Base-by-base conservation (phyloP, 1,284 basidiomycete species). In the Malassezia nana region DNA sequence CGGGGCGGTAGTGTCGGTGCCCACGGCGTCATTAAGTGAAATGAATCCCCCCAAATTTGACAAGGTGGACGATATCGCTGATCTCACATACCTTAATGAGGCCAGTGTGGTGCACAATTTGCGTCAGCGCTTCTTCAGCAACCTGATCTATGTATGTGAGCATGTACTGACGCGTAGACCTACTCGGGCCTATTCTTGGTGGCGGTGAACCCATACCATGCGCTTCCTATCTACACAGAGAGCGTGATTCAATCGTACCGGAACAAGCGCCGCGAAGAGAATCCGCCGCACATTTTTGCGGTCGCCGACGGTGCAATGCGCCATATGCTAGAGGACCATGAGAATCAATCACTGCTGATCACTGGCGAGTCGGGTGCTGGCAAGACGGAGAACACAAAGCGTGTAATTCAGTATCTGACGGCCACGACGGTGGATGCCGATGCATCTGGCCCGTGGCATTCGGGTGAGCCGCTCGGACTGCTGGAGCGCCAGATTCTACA, bases 281-380 rank as follows among this genome's bases (percentile, higher is more conserved):
- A 91, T 64, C 84, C 89, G 6, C 94, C 94, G 1, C 94, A 99
- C 70, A 89, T 98, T 52, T 99, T 91, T 71, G 92, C 92, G 9
- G 86, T 98, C 25, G 91, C 94, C 0, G 94, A 99, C 75, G 83
- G 88, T 40, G 94, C 94, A 26, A 98, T 94, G 92, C 83, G 92
- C 59, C 92, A 90, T 75, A 98, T 99, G 86, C 85, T 92, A 25
- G 89, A 92, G 60, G 89, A 94, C 74, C 81, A 89, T 48, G 92
- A 98, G 78, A 91, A 91, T 65, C 94, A 99, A 76, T 92, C 89
- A 69, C 89, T 99, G 59, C 82, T 99, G 47, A 95, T 99, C 77
- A 98, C 92, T 85, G 94, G 94, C 51, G 94, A 98, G 79, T 98
- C 94, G 3, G 94, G 94, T 38, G 94, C 94, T 1, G 94, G 94